Evolutionary conservation across 2,329 filamentous ascomycete genomes (phyloP), one percentile per base, ranked within the genome.

Genomic region (Helotiales sp.): DNA sequence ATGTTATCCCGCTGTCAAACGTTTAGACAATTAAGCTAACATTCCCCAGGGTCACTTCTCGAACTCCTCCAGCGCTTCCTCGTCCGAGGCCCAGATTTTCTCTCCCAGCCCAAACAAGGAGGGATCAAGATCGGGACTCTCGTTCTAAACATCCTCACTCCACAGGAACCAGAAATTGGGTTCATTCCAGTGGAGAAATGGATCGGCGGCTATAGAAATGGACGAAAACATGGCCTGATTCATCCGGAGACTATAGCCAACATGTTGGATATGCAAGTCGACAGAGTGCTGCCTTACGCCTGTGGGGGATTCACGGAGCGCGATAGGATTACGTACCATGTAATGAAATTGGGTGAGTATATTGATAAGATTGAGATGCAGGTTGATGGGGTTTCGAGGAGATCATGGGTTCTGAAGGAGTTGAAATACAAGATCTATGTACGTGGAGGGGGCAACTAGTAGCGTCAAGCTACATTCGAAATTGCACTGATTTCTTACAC

Each of bases 1-100:
- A n/a, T n/a, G n/a, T n/a, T n/a, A n/a, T n/a, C n/a, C n/a, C n/a
- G n/a, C n/a, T n/a, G n/a, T n/a, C n/a, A n/a, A n/a, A n/a, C n/a
- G n/a, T n/a, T n/a, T n/a, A n/a, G n/a, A n/a, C n/a, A n/a, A n/a
- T n/a, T n/a, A n/a, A n/a, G n/a, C n/a, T n/a, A n/a, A n/a, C n/a
- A n/a, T n/a, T n/a, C n/a, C n/a, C n/a, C n/a, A n/a, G n/a, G n/a
- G 45, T 22, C n/a, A 24, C 45, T 55, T n/a, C 52, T 55, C 3
- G 28, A 55, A 15, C 30, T 55, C 6, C 52, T 55, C 6, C 52
- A 55, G 30, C 52, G 52, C 28, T 55, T 55, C n/a, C 30, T 55
- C 10, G 52, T 55, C 3, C 52, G 52, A 3, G 30, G 52, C 6
- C 52, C 52, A 6, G 52, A 37, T 34, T 55, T 55, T 30, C 52